Percentiles rank a stretch among this genome's conserved stretches.
These are phyloP conservation scores for Corymbia citriodora DNA, from an alignment of 441 rosid genomes.

Conservation along the genomic window DNA sequence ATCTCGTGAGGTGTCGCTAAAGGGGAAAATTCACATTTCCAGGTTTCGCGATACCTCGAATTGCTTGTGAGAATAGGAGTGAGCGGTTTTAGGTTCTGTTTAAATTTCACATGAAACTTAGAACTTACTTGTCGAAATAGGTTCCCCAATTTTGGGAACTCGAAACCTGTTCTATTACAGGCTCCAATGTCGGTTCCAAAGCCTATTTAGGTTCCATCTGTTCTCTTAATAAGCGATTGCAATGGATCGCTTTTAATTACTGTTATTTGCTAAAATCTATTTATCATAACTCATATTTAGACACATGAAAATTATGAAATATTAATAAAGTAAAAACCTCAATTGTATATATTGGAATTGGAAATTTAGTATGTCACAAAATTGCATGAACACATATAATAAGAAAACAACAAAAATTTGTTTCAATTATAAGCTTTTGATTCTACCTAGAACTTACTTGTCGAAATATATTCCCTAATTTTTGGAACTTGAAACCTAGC, in stretches of 20 bases:
- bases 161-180: no score
- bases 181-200: no score
- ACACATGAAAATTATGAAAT: fast-evolving
- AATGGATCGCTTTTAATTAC: fast-evolving
- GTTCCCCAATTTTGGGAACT: fast-evolving
- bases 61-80: fast-evolving
- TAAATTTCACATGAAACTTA: background rate
- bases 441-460: no score
- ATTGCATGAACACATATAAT: fast-evolving
- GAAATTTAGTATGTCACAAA: no score
- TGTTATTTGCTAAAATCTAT: fast-evolving
- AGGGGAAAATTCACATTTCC: background rate
- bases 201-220: no score
- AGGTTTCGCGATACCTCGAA: fast-evolving
- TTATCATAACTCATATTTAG: no score
- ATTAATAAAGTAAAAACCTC: no score
- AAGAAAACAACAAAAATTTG: background rate
- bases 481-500: no score
- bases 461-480: no score
- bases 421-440: background rate
- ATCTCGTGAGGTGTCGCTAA: background rate
- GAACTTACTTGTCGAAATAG: fast-evolving
- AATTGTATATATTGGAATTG: no score
- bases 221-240: no score
- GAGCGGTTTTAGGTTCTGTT: fast-evolving